phyloP scores from a whole-genome alignment of 1,284 basidiomycete genomes.

The Thecaphora frezii region DNA sequence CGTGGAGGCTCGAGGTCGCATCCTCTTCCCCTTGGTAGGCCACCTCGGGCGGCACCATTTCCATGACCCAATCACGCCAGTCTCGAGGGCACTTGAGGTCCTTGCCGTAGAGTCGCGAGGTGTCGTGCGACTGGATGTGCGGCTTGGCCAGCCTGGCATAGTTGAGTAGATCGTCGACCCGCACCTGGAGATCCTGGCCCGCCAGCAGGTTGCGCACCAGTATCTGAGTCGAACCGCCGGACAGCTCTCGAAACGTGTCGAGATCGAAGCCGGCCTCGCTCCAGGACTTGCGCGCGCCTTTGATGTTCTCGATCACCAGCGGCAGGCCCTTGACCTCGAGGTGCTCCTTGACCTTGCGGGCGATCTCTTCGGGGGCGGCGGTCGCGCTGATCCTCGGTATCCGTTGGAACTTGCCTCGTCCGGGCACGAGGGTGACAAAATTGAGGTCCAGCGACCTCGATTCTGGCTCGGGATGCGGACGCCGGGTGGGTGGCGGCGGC shows the following conservation, averaged over 20 bases:
- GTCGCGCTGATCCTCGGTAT: no score
- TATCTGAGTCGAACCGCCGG: neutral
- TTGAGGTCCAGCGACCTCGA: neutral
- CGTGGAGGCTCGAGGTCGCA: constrained; percentile 2
- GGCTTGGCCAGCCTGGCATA: neutral
- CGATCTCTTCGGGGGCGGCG: constrained; percentile 7
- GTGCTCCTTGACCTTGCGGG: constrained; percentile 6
- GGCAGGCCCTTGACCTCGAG: constrained; percentile 18
- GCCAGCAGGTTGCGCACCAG: constrained; percentile 5
- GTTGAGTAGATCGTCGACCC: neutral
- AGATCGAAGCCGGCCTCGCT: constrained; percentile 9
- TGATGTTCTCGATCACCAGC: constrained; percentile 8
- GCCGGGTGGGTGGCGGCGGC: no score
- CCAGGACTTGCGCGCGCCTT: neutral
- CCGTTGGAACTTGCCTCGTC: no score
- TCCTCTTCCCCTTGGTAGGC: constrained; percentile 15
- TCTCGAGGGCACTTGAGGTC: constrained; percentile 7
- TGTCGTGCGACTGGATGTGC: neutral
- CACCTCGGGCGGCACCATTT: constrained; percentile 15
- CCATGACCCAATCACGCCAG: constrained; percentile 5
- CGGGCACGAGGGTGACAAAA: neutral
- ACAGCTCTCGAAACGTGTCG: constrained; percentile 4
- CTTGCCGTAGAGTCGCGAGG: constrained; percentile 11
- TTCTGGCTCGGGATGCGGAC: neutral
- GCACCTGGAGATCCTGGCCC: neutral